Conservation (phyloP, 257 asterid species). For the Solanum dulcamara region DNA sequence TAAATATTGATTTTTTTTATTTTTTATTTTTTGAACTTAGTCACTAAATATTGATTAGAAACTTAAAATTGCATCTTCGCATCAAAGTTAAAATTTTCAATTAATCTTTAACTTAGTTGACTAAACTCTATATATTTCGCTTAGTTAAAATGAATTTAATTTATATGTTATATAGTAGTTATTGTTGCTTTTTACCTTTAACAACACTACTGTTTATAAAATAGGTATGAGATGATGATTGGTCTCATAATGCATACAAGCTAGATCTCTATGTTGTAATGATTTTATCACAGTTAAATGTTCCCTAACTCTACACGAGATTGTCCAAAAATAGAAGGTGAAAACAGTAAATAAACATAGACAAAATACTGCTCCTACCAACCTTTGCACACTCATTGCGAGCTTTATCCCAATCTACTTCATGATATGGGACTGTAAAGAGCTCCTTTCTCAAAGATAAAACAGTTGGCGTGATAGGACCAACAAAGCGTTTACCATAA, state of each 20-base stretch:
- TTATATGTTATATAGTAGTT: background rate
- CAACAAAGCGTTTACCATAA: conserved; percentile 88
- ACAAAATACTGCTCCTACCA: conserved; percentile 6
- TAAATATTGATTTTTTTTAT: background rate
- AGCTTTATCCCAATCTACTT: conserved; percentile 76
- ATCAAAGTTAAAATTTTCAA: background rate
- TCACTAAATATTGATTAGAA: background rate
- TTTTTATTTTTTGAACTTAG: too few species aligned
- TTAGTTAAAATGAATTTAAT: background rate
- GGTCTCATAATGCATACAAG: background rate
- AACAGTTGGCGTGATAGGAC: conserved; percentile 85
- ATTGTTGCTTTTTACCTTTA: background rate
- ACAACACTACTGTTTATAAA: background rate
- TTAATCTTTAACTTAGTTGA: background rate
- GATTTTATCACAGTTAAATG: background rate
- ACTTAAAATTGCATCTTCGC: background rate
- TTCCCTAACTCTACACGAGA: background rate
- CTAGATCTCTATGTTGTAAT: background rate
- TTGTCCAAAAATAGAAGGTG: background rate
- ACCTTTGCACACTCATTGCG: conserved; percentile 97
- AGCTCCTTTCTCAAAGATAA: conserved; percentile 88
- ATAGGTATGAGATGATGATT: background rate
- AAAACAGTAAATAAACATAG: background rate
- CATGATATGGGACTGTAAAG: conserved; percentile 70
- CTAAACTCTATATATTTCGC: background rate